A percentile compares a stretch with the other conserved stretches of the same genome.
These are phyloP conservation scores for Pseudogymnoascus sp. DNA, from an alignment of 2,329 filamentous ascomycete genomes.

Conservation along the genomic window DNA sequence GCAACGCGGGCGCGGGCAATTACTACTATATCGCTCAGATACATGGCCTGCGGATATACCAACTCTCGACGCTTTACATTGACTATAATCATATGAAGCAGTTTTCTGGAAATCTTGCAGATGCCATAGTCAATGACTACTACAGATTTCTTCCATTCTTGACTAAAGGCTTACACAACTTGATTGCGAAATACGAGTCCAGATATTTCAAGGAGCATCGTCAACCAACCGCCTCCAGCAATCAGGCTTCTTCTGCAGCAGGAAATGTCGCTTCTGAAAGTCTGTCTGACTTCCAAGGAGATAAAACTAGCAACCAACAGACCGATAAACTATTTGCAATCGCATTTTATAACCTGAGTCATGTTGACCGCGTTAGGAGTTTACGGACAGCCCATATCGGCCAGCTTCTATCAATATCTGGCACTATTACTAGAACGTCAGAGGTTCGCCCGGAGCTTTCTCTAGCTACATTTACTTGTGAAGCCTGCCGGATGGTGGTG, in stretches of 20 bases:
- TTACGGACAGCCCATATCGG: constrained; percentile 85
- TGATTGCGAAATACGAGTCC: constrained; percentile 90
- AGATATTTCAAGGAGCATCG: constrained; percentile 89
- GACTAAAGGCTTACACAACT: constrained; percentile 77
- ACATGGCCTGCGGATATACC: constrained; percentile 62
- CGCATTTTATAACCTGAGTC: constrained; percentile 66
- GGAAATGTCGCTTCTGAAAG: constrained; percentile 54
- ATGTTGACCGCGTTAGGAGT: constrained; percentile 28
- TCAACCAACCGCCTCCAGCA: constrained; percentile 69
- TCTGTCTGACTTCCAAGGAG: constrained; percentile 54
- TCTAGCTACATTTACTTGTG: constrained; percentile 84
- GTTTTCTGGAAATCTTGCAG: constrained; percentile 71
- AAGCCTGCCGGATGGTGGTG: constrained; percentile 74
- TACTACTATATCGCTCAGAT: constrained; percentile 81
- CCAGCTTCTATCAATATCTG: constrained; percentile 88
- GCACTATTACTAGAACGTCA: constrained; percentile 91
- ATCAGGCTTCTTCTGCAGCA: constrained; percentile 57
- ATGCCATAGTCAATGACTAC: constrained; percentile 82
- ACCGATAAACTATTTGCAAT: constrained; percentile 89
- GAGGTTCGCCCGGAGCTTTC: constrained; percentile 93
- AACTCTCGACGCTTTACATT: constrained; percentile 78
- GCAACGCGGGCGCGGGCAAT: constrained; percentile 60
- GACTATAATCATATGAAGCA: constrained; percentile 77
- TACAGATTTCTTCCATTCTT: constrained; percentile 93
- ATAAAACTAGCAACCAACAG: constrained; percentile 82